phyloP scores from a whole-genome alignment of 352 stramenopile species.

The Phytophthora niederhauseri region DNA sequence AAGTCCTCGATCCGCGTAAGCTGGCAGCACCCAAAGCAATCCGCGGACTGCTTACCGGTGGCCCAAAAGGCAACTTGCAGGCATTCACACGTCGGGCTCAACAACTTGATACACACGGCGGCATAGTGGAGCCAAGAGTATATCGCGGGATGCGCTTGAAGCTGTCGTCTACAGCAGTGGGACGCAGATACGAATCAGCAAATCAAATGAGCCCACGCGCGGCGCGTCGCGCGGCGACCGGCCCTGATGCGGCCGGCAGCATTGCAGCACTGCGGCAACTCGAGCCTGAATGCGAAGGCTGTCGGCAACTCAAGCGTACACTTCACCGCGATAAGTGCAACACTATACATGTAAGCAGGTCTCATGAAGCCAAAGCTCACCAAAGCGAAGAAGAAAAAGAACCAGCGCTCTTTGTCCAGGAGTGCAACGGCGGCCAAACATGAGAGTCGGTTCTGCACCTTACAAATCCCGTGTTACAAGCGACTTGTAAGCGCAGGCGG shows the following conservation, averaged over 20 bases:
- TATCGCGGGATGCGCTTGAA: slow-evolving; percentile 6
- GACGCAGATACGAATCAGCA: slow-evolving; percentile 2
- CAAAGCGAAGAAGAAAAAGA: slow-evolving; percentile 16
- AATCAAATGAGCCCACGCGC: slow-evolving; percentile 2
- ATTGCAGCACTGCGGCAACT: slow-evolving; percentile 19
- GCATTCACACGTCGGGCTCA: slow-evolving; percentile 3
- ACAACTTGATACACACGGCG: slow-evolving; percentile 2
- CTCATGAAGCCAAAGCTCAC: not conserved
- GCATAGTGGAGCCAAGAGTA: slow-evolving; percentile 14
- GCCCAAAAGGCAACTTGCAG: slow-evolving; percentile 13
- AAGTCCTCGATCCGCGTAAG: not conserved
- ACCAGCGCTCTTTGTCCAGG: slow-evolving; percentile 1
- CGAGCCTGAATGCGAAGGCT: slow-evolving; percentile 15
- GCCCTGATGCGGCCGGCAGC: not conserved
- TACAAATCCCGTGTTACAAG: not conserved
- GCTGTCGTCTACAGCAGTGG: slow-evolving; percentile 30
- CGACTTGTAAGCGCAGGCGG: slow-evolving; percentile 10
- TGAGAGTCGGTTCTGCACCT: slow-evolving; percentile 20
- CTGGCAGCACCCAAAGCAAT: slow-evolving; percentile 2
- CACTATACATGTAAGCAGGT: not conserved
- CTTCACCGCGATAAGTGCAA: not conserved
- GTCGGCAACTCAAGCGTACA: not conserved
- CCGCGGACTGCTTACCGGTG: slow-evolving; percentile 17
- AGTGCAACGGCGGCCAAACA: slow-evolving; percentile 15
- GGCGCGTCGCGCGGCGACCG: not conserved